A percentile compares a stretch with the other conserved stretches of the same genome.
Conservation (phyloP, 2,329 filamentous ascomycete genomes). For the Aspergillus aculeatinus region DNA sequence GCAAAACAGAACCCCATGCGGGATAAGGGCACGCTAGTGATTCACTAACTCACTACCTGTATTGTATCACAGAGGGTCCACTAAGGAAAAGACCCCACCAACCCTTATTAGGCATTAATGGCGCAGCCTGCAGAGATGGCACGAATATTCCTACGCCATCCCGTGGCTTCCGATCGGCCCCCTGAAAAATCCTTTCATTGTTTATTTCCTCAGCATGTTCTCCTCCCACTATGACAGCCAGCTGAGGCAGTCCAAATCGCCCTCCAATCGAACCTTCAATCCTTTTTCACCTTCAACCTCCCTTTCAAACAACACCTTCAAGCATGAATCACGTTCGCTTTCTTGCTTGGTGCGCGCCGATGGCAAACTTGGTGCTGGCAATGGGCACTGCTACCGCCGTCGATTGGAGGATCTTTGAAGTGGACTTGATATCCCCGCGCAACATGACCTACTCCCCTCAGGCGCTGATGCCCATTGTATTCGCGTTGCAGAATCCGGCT, state of each 20-base stretch:
- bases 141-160: background rate
- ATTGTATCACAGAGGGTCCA: background rate
- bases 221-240: background rate
- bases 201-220: background rate
- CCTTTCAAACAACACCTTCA: too few species aligned
- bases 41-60: background rate
- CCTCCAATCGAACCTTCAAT: background rate
- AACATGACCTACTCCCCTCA: constrained; percentile 6
- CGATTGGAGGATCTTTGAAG: background rate
- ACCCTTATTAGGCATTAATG: background rate
- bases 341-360: background rate
- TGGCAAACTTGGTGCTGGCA: background rate
- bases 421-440: constrained; percentile 14
- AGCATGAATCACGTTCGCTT: background rate
- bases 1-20: background rate
- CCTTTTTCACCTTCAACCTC: background rate
- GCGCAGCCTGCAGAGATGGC: background rate
- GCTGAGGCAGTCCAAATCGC: background rate
- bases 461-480: constrained; percentile 14
- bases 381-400: background rate
- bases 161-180: background rate
- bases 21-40: background rate
- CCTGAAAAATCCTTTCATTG: background rate
- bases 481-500: constrained; percentile 14
- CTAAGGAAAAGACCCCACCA: background rate